Base-by-base conservation (phyloP, 2,329 filamentous ascomycete species). In the Fusarium kyushuense region DNA sequence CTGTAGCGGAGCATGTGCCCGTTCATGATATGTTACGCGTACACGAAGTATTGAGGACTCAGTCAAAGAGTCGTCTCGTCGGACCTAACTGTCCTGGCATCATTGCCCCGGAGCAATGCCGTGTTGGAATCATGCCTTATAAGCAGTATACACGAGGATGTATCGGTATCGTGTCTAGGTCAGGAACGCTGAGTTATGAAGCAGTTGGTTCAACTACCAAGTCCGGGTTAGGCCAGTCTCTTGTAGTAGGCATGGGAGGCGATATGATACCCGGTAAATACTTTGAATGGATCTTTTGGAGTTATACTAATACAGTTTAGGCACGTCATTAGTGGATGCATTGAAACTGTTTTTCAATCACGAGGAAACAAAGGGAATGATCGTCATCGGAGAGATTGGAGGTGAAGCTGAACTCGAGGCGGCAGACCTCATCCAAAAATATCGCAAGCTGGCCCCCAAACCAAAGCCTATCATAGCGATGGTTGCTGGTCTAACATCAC, bases 21-120 rank as follows among this genome's bases (percentile, higher is more conserved):
- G 80, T 93, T 19, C 91, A 94, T 76, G 91, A 94, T 73, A 90
- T 94, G 75, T 83, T 94, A 68, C 86, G 90, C 79, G 79, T 85
- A 52, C 89, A 92, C 52, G 89, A 89, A 25, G 89, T 93, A 48
- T 83, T 94, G 6, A 83, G 87, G 64, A 91, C 90, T 0, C 92
- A 94, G 74, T 89, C 85, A 2, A 90, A 87, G 69, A 92, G 90
- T 0, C 83, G 92, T 9, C 83, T 95, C 0, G 90, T 95, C 1
- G 92, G 92, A 3, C 90, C 92, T n/a, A 95, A 94, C 75, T 91
- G 90, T 21, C 91, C 92, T 0, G 92, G 92, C 0, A 93, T 95
- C 64, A 93, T 94, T 58, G 91, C 90, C 6, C 89, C 91, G 0
- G 85, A 89, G 23, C 89, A 88, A 4, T 94, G 92, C 70, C 58